These are phyloP conservation scores for Blastomyces percursus DNA, from an alignment of 2,329 filamentous ascomycete genomes.

Conservation along the genomic window DNA sequence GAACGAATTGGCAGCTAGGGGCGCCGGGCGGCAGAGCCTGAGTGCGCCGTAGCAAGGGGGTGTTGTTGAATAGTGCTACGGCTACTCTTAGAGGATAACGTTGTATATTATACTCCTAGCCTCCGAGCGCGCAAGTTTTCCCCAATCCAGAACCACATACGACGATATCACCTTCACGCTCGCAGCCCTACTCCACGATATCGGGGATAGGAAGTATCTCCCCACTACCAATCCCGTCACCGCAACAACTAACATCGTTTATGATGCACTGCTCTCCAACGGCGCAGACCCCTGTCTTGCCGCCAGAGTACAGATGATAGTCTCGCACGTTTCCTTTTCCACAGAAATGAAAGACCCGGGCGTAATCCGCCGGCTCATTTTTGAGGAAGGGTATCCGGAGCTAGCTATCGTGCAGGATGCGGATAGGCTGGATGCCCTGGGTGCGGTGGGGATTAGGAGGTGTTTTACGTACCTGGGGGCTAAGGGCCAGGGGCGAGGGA, in stretches of 20 bases:
- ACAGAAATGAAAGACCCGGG: slow-evolving; percentile 56
- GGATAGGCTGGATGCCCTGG: slow-evolving; percentile 82
- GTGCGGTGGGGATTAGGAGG: slow-evolving; percentile 71
- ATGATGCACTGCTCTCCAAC: slow-evolving; percentile 20
- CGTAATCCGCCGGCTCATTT: slow-evolving; percentile 51
- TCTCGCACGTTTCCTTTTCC: slow-evolving; percentile 66
- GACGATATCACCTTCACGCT: slow-evolving; percentile 54
- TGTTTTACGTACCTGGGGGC: slow-evolving; percentile 67
- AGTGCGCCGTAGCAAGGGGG: no score
- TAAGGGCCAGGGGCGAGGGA: slow-evolving; percentile 29
- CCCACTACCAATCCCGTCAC: slow-evolving; percentile 8
- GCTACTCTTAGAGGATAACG: no score
- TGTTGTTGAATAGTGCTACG: no score
- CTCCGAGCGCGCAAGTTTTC: slow-evolving; percentile 37
- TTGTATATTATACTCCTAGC: no score
- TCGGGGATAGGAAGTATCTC: slow-evolving; percentile 76
- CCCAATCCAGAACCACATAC: slow-evolving; percentile 21
- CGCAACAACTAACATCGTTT: slow-evolving; percentile 14
- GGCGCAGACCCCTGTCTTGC: slow-evolving; percentile 52
- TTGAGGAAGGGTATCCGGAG: slow-evolving; percentile 49
- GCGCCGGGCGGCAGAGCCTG: no score
- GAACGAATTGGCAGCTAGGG: no score
- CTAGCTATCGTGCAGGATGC: slow-evolving; percentile 83
- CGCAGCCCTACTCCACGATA: slow-evolving; percentile 70
- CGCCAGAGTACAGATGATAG: slow-evolving; percentile 57